Evolutionary conservation across 129 eudicot species (phyloP), one percentile per base, ranked within the genome.

Genomic region (Gnaphalium uliginosum): DNA sequence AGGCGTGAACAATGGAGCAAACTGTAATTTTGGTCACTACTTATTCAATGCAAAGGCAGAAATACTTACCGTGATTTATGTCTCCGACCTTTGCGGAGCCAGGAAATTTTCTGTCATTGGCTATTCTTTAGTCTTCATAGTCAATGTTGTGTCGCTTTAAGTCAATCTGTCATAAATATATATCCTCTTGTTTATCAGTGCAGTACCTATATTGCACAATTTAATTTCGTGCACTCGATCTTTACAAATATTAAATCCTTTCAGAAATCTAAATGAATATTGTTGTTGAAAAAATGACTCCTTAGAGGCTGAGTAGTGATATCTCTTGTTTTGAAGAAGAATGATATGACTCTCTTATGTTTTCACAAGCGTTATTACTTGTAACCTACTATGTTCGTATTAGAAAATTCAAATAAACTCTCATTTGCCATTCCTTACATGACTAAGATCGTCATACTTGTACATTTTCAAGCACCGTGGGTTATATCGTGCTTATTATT

Each of bases 351-450:
- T 50, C 5, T n/a, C n/a, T n/a, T n/a, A n/a, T n/a, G n/a, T n/a
- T n/a, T n/a, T n/a, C n/a, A n/a, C n/a, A n/a, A n/a, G n/a, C n/a
- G n/a, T n/a, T n/a, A n/a, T n/a, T n/a, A n/a, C n/a, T n/a, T n/a
- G n/a, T n/a, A n/a, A n/a, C n/a, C n/a, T n/a, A n/a, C n/a, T n/a
- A n/a, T n/a, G n/a, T n/a, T n/a, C n/a, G n/a, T n/a, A n/a, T 60
- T 60, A 60, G 35, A 62, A 14, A 62, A 2, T 10, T 24, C 4
- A 11, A 62, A 8, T 6, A 62, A 14, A 26, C 68, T 62, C 68
- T 62, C 68, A 62, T 62, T 58, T 58, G 17, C 15, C 68, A 62
- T 62, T 13, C 9, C 13, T 65, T 65, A 30, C 48, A 30, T 33
- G 25, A 26, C 27, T 29, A 33, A 11, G 33, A 23, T 59, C 15